Conservation (phyloP, 1,284 basidiomycete species). For the Vanrija pseudolonga region DNA sequence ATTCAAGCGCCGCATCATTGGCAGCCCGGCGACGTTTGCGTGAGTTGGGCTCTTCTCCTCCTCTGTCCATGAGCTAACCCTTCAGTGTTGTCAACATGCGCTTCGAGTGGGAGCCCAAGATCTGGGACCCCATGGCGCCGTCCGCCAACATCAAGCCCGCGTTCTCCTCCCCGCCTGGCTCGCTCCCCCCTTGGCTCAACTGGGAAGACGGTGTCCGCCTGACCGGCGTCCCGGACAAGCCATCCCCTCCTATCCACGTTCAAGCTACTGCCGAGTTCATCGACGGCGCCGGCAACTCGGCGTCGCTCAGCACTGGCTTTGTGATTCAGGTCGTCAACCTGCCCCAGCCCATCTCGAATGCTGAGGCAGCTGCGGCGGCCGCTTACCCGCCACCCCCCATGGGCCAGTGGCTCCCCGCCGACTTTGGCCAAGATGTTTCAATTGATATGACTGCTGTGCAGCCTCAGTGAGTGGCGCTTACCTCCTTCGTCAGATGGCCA, state of each 20-base stretch:
- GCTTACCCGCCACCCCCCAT: not conserved
- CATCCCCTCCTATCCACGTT: conserved; percentile 26
- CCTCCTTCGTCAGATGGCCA: no score
- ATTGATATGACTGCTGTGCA: not conserved
- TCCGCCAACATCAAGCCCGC: conserved; percentile 70
- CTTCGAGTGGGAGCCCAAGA: conserved; percentile 88
- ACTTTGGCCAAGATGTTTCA: not conserved
- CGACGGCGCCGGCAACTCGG: conserved; percentile 29
- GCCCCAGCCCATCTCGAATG: conserved; percentile 3
- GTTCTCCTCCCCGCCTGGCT: conserved; percentile 67
- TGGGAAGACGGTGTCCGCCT: conserved; percentile 70
- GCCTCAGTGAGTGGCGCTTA: not conserved
- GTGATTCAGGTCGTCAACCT: conserved; percentile 28
- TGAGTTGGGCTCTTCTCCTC: conserved; percentile 28
- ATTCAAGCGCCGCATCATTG: conserved; percentile 81
- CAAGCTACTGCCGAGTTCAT: conserved; percentile 33
- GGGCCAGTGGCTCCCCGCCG: conserved; percentile 1
- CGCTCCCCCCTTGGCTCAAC: conserved; percentile 75
- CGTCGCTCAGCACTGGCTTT: conserved; percentile 30
- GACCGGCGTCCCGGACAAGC: conserved; percentile 31
- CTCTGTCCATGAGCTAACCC: not conserved
- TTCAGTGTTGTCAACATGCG: conserved; percentile 60
- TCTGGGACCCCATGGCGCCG: conserved; percentile 94
- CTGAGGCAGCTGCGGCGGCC: not conserved
- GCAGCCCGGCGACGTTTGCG: conserved; percentile 72